Conservation (phyloP, 352 stramenopile species). For the Saprolegnia parasitica region DNA sequence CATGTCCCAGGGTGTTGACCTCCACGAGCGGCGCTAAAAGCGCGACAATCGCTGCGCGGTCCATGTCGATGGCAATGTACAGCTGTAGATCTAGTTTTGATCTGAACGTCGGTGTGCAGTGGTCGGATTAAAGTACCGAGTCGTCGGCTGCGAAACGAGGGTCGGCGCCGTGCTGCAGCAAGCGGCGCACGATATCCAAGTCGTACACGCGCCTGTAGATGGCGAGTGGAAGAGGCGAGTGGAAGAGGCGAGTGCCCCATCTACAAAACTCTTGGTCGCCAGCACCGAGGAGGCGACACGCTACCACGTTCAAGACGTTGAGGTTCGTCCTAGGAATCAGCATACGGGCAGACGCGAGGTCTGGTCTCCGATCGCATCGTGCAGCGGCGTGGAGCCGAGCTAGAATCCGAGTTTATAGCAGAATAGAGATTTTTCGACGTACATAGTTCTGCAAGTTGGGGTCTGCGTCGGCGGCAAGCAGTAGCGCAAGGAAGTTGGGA, state of each 20-base stretch:
- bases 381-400: not conserved
- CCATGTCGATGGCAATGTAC: not conserved
- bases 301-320: not conserved
- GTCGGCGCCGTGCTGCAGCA: too few relatives aligned
- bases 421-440: not conserved
- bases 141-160: not conserved
- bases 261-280: too few relatives aligned
- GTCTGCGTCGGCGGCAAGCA: too few relatives aligned
- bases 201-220: too few relatives aligned
- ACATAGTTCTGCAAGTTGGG: too few relatives aligned
- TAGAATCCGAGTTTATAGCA: not conserved
- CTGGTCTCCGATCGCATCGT: not conserved
- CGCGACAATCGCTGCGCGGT: not conserved
- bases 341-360: not conserved
- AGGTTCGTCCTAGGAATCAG: not conserved
- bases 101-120: not conserved
- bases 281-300: not conserved
- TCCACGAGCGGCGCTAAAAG: not conserved
- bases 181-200: too few relatives aligned
- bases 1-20: not conserved
- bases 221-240: too few relatives aligned
- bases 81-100: not conserved
- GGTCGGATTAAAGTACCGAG: not conserved
- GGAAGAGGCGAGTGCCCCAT: too few relatives aligned
- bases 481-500: too few relatives aligned